Evolutionary conservation across 2,329 filamentous ascomycete species (phyloP).

Genomic region (Shiraia sp.): DNA sequence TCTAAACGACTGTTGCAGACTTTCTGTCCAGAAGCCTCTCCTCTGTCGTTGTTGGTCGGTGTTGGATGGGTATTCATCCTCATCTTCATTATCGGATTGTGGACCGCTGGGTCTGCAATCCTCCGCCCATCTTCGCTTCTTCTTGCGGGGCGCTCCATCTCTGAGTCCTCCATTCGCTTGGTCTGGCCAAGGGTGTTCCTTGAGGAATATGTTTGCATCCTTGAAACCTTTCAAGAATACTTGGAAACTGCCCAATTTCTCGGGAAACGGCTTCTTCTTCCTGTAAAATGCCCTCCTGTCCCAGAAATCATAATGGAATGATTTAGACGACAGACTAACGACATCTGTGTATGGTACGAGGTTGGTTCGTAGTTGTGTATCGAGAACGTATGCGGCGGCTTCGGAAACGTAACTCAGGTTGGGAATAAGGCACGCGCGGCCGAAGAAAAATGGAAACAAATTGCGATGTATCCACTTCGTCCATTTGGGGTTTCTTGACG

Average conservation of each 20-base stretch:
- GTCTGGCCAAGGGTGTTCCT: constrained; percentile 96
- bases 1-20: constrained; percentile 85
- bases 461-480: constrained; percentile 99
- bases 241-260: constrained; percentile 94
- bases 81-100: constrained; percentile 65
- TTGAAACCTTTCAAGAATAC: constrained; percentile 97
- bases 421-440: constrained; percentile 90
- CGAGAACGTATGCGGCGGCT: constrained; percentile 93
- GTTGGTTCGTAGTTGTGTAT: constrained; percentile 84
- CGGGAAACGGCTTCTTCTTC: constrained; percentile 82
- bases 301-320: constrained; percentile 98
- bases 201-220: constrained; percentile 92
- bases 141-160: constrained; percentile 68
- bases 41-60: constrained; percentile 44
- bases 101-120: constrained; percentile 72
- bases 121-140: constrained; percentile 72
- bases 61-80: constrained; percentile 48
- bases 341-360: constrained; percentile 97
- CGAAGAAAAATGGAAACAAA: constrained; percentile 95
- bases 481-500: constrained; percentile 96
- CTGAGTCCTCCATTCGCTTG: constrained; percentile 73
- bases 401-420: constrained; percentile 98
- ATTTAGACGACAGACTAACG: constrained; percentile 90
- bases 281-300: constrained; percentile 85
- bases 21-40: constrained; percentile 82